Conservation (phyloP, 2,329 filamentous ascomycete genomes). For the Xylariaceae sp. region DNA sequence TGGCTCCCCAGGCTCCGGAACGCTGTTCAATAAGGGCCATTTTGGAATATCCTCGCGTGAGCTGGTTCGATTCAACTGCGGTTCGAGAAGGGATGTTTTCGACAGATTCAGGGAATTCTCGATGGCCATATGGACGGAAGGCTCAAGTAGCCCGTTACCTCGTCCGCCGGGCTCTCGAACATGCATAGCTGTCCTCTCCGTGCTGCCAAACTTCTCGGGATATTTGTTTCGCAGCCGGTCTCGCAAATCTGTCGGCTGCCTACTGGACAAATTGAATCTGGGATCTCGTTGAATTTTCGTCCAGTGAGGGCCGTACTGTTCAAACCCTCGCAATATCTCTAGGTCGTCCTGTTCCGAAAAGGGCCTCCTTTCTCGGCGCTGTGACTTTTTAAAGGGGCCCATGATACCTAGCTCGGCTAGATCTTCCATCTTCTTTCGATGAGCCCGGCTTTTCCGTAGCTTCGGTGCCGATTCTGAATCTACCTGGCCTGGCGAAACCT, state of each 20-base stretch:
- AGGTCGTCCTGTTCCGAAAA: conserved; percentile 60
- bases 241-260: conserved; percentile 58
- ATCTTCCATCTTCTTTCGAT: conserved; percentile 52
- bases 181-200: conserved; percentile 50
- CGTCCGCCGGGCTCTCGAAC: conserved; percentile 38
- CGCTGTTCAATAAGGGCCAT: conserved; percentile 36
- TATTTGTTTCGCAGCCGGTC: conserved; percentile 62
- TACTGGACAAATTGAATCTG: conserved; percentile 50
- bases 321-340: conserved; percentile 56
- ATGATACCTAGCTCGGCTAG: conserved; percentile 54
- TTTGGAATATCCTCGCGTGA: conserved; percentile 46
- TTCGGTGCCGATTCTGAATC: conserved; percentile 37
- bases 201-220: conserved; percentile 51
- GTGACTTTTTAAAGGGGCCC: conserved; percentile 57
- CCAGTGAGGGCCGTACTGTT: conserved; percentile 58
- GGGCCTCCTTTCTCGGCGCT: conserved; percentile 53
- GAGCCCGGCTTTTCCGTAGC: conserved; percentile 48
- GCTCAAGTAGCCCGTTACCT: conserved; percentile 44
- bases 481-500: conserved; percentile 24
- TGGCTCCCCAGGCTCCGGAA: conserved; percentile 32
- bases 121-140: conserved; percentile 46
- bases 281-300: conserved; percentile 59
- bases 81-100: conserved; percentile 36
- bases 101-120: conserved; percentile 40
- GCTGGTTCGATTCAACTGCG: conserved; percentile 36